Percentiles rank a stretch among this genome's conserved stretches.
Evolutionary conservation across 129 eudicot genomes (phyloP).

Genomic region (Helianthus tuberosus): DNA sequence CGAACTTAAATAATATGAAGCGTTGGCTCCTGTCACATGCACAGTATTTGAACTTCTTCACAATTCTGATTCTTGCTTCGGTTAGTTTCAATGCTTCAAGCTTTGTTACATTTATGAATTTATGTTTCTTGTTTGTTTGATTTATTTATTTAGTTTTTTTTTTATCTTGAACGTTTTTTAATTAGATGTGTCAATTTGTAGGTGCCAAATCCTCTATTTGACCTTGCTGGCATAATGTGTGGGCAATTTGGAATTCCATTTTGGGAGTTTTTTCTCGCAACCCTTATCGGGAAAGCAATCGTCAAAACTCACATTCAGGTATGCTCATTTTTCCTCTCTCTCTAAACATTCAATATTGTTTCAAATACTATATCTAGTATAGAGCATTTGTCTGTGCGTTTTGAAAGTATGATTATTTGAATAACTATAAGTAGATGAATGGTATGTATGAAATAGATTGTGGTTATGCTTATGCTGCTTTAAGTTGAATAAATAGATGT

Average conservation of each 20-base stretch:
- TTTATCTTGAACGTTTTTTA: not conserved
- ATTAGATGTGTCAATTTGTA: conserved; percentile 24
- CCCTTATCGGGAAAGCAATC: conserved; percentile 82
- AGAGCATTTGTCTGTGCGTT: too few species aligned
- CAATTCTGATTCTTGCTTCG: conserved; percentile 76
- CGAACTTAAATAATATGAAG: conserved; percentile 50
- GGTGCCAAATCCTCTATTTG: conserved; percentile 94
- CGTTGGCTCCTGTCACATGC: conserved; percentile 73
- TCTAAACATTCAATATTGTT: not conserved
- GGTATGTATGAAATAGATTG: too few species aligned
- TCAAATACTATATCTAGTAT: too few species aligned
- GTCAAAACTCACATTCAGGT: conserved; percentile 92
- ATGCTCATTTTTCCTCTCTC: conserved; percentile 6
- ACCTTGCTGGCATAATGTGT: conserved; percentile 95
- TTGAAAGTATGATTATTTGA: too few species aligned
- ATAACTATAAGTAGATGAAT: too few species aligned
- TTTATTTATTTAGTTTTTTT: not conserved
- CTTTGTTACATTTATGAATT: too few species aligned
- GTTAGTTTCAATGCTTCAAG: conserved; percentile 31
- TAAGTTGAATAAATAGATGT: too few species aligned
- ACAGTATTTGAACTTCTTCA: conserved; percentile 25
- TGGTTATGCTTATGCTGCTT: too few species aligned
- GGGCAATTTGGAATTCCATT: conserved; percentile 94
- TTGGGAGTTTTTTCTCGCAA: conserved; percentile 86
- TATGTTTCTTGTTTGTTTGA: too few species aligned